phyloP scores from a whole-genome alignment of 257 asterid genomes.

The Gentiana macrophylla region DNA sequence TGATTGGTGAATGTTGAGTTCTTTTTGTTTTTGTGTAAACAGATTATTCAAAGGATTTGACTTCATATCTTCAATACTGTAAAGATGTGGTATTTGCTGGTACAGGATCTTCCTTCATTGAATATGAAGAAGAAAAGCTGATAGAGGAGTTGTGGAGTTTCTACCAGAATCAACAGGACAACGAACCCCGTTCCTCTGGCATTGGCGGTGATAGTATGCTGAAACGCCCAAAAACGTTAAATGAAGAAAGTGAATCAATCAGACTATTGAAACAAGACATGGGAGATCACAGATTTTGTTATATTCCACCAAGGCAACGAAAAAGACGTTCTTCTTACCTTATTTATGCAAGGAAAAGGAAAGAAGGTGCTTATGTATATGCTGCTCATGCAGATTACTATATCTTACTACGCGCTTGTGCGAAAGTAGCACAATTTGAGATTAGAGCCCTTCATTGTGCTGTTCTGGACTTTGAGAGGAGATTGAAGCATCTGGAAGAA shows the following conservation, averaged over 20 bases:
- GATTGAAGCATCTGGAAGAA: conserved; percentile 46
- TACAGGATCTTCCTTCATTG: conserved; percentile 33
- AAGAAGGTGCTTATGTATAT: conserved; percentile 33
- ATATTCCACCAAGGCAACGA: conserved; percentile 44
- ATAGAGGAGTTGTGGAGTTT: conserved; percentile 43
- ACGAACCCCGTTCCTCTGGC: too few relatives aligned
- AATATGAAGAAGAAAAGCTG: conserved; percentile 37
- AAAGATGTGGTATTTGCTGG: conserved; percentile 67
- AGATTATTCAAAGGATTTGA: conserved; percentile 44
- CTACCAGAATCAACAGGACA: conserved; percentile 43
- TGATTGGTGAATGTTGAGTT: conserved; percentile 6
- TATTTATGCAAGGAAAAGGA: conserved; percentile 42
- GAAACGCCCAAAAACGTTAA: conserved; percentile 12
- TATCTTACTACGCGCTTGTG: conserved; percentile 63
- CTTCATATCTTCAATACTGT: conserved; percentile 53
- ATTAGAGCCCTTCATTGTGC: conserved; percentile 56
- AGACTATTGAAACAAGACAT: conserved; percentile 50
- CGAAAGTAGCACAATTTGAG: conserved; percentile 61
- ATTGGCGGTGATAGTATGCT: too few relatives aligned
- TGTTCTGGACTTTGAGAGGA: conserved; percentile 59
- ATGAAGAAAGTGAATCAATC: conserved; percentile 26
- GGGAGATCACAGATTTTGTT: conserved; percentile 54
- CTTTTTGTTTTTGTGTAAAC: conserved; percentile 17
- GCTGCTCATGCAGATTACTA: conserved; percentile 84
- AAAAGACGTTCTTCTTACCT: conserved; percentile 31